Base-by-base conservation (phyloP, 257 asterid species). In the Solanum pinnatisectum region DNA sequence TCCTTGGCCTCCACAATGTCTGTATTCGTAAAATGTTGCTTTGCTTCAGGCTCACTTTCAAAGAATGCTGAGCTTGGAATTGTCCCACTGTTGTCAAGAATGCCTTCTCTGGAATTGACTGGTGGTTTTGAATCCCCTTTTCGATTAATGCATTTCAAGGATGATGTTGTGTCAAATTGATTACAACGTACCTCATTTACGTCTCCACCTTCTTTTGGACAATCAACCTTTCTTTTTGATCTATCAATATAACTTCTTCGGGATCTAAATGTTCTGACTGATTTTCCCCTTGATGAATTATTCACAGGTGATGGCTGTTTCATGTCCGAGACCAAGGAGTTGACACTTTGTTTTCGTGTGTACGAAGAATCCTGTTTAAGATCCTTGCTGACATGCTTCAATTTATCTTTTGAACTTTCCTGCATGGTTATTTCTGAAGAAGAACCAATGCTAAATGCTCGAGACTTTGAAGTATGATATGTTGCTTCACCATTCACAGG, bases 261-360 rank as follows among this genome's bases (percentile, higher is more conserved):
- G 3, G 96, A 88, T 72, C 95, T 90, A 85, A 92, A 90, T 44
- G 98, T 96, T 87, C 98, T 93, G 87, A 95, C 99, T 4, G 98
- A 96, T 90, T 92, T 96, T 76, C 94, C 98, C 88, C 91, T 90
- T 33, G 94, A 37, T 49, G 88, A 33, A 91, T 72, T 92, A 87
- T 89, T 96, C 59, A 88, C 89, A 87, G 88, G 63, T 32, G 65
- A 42, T 15, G 91, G 86, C 6, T 97, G 87, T 89, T 92, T 93
- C 84, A 42, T 86, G 46, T 90, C 93, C 4, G 91, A 90, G 42
- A 86, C 90, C 56, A 85, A 44, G 85, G 92, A 83, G 49, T 89
- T 92, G 5, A 84, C 63, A 60, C 81, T 88, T 68, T 46, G 88
- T 85, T 91, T 91, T 49, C 89, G 94, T 77, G 90, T 91, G 67